Evolutionary conservation across 495 filamentous ascomycete species (phyloP), one percentile per base, ranked within the genome.

Genomic region (Letharia columbiana): DNA sequence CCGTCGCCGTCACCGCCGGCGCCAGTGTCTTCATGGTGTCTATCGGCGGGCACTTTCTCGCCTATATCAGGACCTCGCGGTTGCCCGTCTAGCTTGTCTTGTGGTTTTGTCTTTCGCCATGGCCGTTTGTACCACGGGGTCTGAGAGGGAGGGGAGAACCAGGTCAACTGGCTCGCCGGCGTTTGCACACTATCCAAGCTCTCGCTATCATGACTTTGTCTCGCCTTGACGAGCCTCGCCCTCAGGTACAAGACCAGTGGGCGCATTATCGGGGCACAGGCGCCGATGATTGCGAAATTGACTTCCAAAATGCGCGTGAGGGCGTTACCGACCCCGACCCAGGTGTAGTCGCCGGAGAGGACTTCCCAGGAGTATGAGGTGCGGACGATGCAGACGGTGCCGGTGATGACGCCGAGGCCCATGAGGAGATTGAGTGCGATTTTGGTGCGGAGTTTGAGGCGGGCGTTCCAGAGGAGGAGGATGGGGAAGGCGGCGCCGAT

Each of bases 401-500:
- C 62, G 17, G 65, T 33, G 64, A 80, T 63, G 11, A 79, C 63
- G 31, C 79, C 79, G 40, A 80, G 65, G 37, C 76, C 77, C 64
- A 81, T 73, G 1, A 81, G 71, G 12, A 69, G 61, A 47, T 78
- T 77, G 60, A 81, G 61, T 61, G 73, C 70, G 69, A 79, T 62
- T 50, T 79, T 79, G 62, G 77, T 76, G 13, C 74, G 68, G 8
- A 73, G 52, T 57, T 75, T 74, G 9, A 81, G 68, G 49, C 76
- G 79, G 15, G 80, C 74, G 49, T 76, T 79, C 76, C 78, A 79
- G 66, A 81, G 76, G 0, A 81, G 71, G n/a, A 76, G 18, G 13
- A 77, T 74, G 0, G 79, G 77, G 49, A 79, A 77, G 9, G 76
- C 66, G 23, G 78, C 78, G 6, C 79, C 70, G 65, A 79, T 76